These are phyloP conservation scores for Juncus effusus DNA, from an alignment of 176 grass and related monocot species.

Conservation along the genomic window DNA sequence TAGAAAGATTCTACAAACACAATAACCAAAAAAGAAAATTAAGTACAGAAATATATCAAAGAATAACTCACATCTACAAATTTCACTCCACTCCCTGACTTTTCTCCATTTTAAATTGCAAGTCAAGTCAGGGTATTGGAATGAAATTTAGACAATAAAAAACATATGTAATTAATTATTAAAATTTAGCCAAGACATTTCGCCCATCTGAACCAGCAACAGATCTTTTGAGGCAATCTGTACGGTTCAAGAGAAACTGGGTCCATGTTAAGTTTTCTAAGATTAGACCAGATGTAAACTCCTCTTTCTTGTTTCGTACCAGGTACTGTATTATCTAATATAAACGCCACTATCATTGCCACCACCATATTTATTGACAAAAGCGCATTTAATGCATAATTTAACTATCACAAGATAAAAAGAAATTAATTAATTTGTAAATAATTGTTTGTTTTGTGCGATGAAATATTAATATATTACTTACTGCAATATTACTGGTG, in stretches of 20 bases:
- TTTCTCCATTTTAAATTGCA: slow-evolving; percentile 7
- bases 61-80: slow-evolving; percentile 9
- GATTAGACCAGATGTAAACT: slow-evolving; percentile 95
- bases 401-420: slow-evolving; percentile 51
- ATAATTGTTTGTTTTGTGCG: neutral
- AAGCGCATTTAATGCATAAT: slow-evolving; percentile 78
- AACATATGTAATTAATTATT: neutral
- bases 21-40: slow-evolving; percentile 16
- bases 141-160: neutral
- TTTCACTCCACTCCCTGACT: slow-evolving; percentile 4
- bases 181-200: slow-evolving; percentile 57
- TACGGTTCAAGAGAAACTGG: slow-evolving; percentile 66
- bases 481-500: slow-evolving; percentile 59
- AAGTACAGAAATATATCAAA: neutral
- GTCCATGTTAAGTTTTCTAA: slow-evolving; percentile 54
- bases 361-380: slow-evolving; percentile 89
- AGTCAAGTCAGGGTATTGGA: neutral
- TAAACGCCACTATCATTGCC: slow-evolving; percentile 70
- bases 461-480: slow-evolving; percentile 6
- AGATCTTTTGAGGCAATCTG: slow-evolving; percentile 62
- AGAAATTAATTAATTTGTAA: neutral
- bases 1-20: neutral
- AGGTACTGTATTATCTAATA: slow-evolving; percentile 89
- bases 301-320: slow-evolving; percentile 86
- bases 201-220: slow-evolving; percentile 72